Evolutionary conservation across 2,329 filamentous ascomycete species (phyloP).

Genomic region (Diaporthe caulivora): DNA sequence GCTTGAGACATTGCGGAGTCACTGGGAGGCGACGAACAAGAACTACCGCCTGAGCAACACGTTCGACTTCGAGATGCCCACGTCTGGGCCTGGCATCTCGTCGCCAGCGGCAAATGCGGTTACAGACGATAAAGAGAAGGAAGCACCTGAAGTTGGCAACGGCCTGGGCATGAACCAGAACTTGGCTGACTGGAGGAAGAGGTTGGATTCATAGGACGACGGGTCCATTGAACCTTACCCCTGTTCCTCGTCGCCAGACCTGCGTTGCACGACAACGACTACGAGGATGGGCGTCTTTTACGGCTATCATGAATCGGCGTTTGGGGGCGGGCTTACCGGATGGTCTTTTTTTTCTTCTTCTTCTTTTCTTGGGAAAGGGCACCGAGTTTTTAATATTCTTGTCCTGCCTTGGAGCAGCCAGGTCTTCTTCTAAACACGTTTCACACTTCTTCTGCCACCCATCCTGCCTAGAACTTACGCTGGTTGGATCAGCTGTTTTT

Average conservation of each 20-base stretch:
- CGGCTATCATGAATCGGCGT: constrained; percentile 38
- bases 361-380: constrained; percentile 24
- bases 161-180: constrained; percentile 74
- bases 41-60: constrained; percentile 91
- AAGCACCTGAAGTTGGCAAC: constrained; percentile 29
- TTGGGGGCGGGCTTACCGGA: constrained; percentile 6
- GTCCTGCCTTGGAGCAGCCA: constrained; percentile 13
- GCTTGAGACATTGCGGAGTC: constrained; percentile 87
- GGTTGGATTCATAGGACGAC: constrained; percentile 71
- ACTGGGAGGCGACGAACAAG: constrained; percentile 97
- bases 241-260: neutral
- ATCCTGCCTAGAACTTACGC: neutral
- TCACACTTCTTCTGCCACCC: constrained; percentile 11
- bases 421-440: neutral
- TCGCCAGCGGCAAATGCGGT: constrained; percentile 42
- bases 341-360: constrained; percentile 5
- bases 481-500: constrained; percentile 10
- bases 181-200: constrained; percentile 83
- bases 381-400: constrained; percentile 37
- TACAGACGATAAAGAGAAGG: constrained; percentile 54
- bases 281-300: constrained; percentile 7
- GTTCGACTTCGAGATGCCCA: constrained; percentile 80
- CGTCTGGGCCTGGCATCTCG: constrained; percentile 32
- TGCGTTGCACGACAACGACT: neutral
- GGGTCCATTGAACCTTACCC: constrained; percentile 27